Percentiles rank a stretch among this genome's conserved stretches.
These are phyloP conservation scores for Neurospora sp. DNA, from an alignment of 495 filamentous ascomycete genomes.

Conservation along the genomic window DNA sequence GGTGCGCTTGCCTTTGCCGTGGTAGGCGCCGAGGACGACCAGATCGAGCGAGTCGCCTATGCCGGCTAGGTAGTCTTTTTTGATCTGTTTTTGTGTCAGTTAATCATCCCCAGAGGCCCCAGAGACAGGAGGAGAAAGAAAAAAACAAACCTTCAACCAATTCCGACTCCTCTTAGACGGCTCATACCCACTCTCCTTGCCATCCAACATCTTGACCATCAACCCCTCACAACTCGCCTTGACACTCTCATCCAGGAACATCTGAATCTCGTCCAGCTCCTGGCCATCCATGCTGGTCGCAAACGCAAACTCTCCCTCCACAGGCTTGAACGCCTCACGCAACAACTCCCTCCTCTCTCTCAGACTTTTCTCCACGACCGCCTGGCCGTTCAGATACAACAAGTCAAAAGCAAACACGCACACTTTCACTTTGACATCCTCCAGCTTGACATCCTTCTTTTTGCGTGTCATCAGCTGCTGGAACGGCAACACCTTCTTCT, in stretches of 20 bases:
- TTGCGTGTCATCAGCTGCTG: constrained; percentile 97
- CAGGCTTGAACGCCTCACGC: constrained; percentile 57
- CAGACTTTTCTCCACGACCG: constrained; percentile 75
- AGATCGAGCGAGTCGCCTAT: constrained; percentile 94
- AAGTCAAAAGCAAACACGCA: constrained; percentile 97
- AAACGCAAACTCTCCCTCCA: constrained; percentile 87
- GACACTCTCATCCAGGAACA: constrained; percentile 81
- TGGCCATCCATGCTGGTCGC: constrained; percentile 81
- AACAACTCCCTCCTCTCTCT: constrained; percentile 75
- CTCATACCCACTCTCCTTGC: constrained; percentile 82
- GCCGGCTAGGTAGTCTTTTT: constrained; percentile 92
- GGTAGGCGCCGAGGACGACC: constrained; percentile 90
- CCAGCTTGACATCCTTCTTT: constrained; percentile 92
- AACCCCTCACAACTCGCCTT: constrained; percentile 93
- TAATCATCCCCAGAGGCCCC: too few relatives aligned
- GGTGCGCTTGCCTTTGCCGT: constrained; percentile 89
- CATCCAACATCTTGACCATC: constrained; percentile 99
- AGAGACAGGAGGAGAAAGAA: too few relatives aligned
- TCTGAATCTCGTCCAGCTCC: constrained; percentile 85
- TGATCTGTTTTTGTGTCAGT: constrained; percentile 47
- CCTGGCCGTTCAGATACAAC: constrained; percentile 86
- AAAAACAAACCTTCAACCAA: constrained; percentile 84
- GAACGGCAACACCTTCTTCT: constrained; percentile 93
- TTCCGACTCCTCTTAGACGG: constrained; percentile 91
- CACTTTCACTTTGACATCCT: constrained; percentile 94